Conservation (phyloP, 805 yeast species). For the Cyberlindnera amylophila region DNA sequence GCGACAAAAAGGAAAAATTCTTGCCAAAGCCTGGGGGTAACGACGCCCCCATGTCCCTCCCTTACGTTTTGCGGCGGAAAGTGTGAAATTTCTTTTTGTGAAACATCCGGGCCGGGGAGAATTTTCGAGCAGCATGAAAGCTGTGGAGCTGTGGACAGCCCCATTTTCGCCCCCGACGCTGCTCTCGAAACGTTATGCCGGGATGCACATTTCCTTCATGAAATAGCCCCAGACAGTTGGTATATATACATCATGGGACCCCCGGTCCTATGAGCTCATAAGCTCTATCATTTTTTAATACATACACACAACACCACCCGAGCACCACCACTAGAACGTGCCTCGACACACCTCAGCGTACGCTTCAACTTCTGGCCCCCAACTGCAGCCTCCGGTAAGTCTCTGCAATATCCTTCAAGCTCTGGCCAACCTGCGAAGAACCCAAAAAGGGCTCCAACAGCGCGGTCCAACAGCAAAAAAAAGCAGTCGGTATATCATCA, state of each 20-base stretch:
- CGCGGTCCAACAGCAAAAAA: constrained; percentile 5
- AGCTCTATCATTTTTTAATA: no score
- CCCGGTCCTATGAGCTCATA: no score
- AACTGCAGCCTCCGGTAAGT: constrained; percentile 7
- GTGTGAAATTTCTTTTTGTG: constrained; percentile 8
- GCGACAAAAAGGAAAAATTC: not conserved
- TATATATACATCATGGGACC: not conserved
- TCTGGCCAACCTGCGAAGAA: constrained; percentile 2
- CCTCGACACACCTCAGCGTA: constrained; percentile 4
- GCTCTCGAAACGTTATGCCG: not conserved
- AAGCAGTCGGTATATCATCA: not conserved
- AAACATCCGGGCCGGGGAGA: not conserved
- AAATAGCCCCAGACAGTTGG: not conserved
- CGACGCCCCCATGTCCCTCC: no score
- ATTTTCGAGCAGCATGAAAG: not conserved
- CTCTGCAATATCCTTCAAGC: constrained; percentile 7
- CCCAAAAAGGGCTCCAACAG: constrained; percentile 3
- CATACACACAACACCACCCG: not conserved
- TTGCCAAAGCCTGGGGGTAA: no score
- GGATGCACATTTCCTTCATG: constrained; percentile 2
- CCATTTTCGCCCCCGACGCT: not conserved
- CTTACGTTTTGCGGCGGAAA: not conserved
- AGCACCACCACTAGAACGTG: not conserved
- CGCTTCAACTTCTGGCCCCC: constrained; percentile 1
- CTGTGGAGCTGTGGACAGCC: not conserved